These are phyloP conservation scores for Coccomyxa subellipsoidea DNA, from an alignment of 163 green algal genomes.

Conservation along the genomic window DNA sequence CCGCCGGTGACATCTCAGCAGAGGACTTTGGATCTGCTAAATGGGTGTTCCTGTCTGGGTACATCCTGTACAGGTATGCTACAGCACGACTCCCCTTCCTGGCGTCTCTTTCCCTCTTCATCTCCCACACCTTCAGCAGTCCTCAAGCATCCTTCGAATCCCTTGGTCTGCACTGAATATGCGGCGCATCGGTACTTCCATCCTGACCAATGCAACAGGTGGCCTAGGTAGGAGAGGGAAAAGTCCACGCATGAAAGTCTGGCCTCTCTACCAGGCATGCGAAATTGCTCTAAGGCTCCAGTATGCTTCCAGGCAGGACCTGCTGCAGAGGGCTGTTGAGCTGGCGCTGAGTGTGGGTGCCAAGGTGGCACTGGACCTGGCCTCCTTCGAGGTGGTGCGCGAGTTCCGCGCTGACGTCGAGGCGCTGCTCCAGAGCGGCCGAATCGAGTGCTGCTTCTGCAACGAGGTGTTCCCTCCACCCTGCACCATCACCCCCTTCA, in stretches of 20 bases:
- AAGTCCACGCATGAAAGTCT: too few relatives aligned
- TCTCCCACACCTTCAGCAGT: too few relatives aligned
- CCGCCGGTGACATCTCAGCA: constrained; percentile 21
- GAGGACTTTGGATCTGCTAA: constrained; percentile 28
- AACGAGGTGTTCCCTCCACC: constrained; percentile 64
- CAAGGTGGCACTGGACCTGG: constrained; percentile 65
- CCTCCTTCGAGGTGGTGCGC: constrained; percentile 70
- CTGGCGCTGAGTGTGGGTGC: constrained; percentile 41
- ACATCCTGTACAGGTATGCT: constrained; percentile 51
- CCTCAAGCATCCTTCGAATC: too few relatives aligned
- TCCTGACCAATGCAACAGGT: too few relatives aligned
- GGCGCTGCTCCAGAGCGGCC: constrained; percentile 34
- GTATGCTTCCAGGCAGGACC: constrained; percentile 43
- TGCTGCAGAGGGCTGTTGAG: constrained; percentile 51
- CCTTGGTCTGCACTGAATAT: too few relatives aligned
- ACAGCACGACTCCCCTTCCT: too few relatives aligned
- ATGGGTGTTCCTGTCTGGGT: constrained; percentile 49
- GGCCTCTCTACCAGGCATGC: too few relatives aligned
- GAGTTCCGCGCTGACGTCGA: constrained; percentile 36
- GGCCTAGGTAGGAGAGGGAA: too few relatives aligned
- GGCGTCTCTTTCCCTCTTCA: too few relatives aligned
- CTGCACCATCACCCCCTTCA: too few relatives aligned
- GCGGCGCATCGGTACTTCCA: too few relatives aligned
- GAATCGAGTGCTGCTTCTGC: constrained; percentile 53
- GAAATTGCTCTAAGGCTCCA: too few relatives aligned